Evolutionary conservation across 2,329 filamentous ascomycete species (phyloP).

Genomic region (Aspergillus sp.): DNA sequence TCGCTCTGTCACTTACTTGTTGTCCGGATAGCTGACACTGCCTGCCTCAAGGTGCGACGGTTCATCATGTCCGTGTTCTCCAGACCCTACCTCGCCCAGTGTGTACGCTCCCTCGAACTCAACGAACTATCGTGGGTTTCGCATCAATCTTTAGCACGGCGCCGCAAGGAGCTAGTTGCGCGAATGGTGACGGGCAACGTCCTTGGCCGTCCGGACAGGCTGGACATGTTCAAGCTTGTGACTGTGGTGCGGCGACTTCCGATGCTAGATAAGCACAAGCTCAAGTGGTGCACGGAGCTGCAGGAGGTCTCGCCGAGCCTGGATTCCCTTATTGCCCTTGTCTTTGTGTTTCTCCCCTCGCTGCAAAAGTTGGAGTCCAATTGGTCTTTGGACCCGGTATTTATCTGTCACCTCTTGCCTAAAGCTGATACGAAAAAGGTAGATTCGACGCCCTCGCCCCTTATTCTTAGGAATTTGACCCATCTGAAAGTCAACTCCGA

Average conservation of each 20-base stretch:
- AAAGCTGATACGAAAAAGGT: slow-evolving; percentile 2
- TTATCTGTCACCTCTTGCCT: slow-evolving; percentile 4
- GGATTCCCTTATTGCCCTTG: slow-evolving; percentile 7
- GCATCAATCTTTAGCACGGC: neutral
- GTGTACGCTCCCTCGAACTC: slow-evolving; percentile 9
- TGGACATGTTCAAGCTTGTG: slow-evolving; percentile 3
- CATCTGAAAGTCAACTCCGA: slow-evolving; percentile 8
- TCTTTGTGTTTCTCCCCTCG: neutral
- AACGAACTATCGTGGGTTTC: slow-evolving; percentile 2
- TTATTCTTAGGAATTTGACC: slow-evolving; percentile 7
- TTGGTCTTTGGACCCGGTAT: slow-evolving; percentile 4
- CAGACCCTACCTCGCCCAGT: slow-evolving; percentile 3
- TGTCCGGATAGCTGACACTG: neutral
- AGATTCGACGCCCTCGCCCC: slow-evolving; percentile 4
- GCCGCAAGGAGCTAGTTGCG: neutral
- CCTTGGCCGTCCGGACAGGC: neutral
- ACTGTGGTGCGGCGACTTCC: slow-evolving; percentile 4
- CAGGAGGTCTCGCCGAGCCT: slow-evolving; percentile 3
- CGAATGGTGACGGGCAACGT: neutral
- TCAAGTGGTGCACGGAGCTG: slow-evolving; percentile 3
- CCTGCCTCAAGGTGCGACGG: neutral
- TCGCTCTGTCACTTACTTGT: neutral
- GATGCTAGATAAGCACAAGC: neutral
- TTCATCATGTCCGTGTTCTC: slow-evolving; percentile 9
- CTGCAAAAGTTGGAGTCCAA: slow-evolving; percentile 3